These are phyloP conservation scores for Fusarium caatingaense DNA, from an alignment of 2,329 filamentous ascomycete genomes.

Conservation along the genomic window DNA sequence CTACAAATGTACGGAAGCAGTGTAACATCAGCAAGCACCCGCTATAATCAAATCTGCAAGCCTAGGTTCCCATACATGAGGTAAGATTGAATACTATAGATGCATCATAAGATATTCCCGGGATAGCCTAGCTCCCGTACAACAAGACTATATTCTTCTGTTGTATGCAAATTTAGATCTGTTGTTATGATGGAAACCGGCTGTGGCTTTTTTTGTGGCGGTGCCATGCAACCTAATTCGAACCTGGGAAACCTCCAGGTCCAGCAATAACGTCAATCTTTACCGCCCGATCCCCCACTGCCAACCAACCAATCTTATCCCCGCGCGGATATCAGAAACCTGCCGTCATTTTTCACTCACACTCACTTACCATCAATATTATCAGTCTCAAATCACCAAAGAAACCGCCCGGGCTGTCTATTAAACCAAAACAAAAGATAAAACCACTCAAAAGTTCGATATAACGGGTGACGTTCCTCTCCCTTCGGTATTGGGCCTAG, in stretches of 20 bases:
- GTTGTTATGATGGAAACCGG: conserved; percentile 18
- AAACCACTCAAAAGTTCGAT: background rate
- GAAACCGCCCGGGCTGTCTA: background rate
- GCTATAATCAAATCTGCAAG: conserved; percentile 6
- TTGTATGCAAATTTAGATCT: background rate
- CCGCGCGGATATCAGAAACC: conserved; percentile 33
- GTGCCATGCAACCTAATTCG: conserved; percentile 1
- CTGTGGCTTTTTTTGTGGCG: conserved; percentile 37
- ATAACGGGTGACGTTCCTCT: conserved; percentile 22
- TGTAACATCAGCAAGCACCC: background rate
- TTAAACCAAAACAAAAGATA: conserved; percentile 8
- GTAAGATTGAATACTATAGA: background rate
- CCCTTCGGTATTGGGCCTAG: conserved; percentile 17
- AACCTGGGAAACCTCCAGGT: background rate
- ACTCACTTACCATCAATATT: background rate
- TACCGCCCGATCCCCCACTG: conserved; percentile 29
- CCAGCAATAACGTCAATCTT: conserved; percentile 13
- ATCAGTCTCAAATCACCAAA: conserved; percentile 6
- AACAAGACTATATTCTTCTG: background rate
- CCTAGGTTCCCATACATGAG: background rate
- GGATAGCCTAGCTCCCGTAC: background rate
- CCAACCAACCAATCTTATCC: conserved; percentile 35
- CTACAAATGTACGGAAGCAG: background rate
- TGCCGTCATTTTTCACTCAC: conserved; percentile 16
- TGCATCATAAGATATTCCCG: background rate